phyloP scores from a whole-genome alignment of 768 basidiomycete species.

The Amanita rubescens region DNA sequence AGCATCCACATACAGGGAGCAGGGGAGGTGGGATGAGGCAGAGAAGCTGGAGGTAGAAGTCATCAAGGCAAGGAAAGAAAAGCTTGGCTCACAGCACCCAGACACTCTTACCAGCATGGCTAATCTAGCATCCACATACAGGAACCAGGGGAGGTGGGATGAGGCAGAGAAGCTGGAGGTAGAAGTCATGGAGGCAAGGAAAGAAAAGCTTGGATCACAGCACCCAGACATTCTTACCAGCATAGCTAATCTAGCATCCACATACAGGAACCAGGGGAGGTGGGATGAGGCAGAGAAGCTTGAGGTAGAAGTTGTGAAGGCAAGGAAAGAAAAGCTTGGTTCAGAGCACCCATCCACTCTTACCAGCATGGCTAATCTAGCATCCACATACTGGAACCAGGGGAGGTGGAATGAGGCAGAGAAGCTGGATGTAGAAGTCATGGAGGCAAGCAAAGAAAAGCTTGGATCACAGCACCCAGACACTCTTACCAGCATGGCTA shows the following conservation, averaged over 20 bases:
- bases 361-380: slow-evolving; percentile 9
- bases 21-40: not conserved
- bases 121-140: not conserved
- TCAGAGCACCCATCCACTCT: slow-evolving; percentile 10
- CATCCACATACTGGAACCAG: slow-evolving; percentile 4
- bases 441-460: not conserved
- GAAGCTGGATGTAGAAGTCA: not conserved
- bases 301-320: not conserved
- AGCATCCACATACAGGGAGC: not conserved
- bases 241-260: not conserved
- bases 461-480: not conserved
- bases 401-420: slow-evolving; percentile 4
- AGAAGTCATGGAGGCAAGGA: not conserved
- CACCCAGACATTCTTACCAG: not conserved
- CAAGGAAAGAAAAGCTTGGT: slow-evolving; percentile 4
- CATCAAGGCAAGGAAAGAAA: not conserved
- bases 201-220: not conserved
- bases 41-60: not conserved
- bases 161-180: not conserved
- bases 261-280: not conserved
- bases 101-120: not conserved
- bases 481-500: not conserved
- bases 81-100: not conserved
- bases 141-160: not conserved
- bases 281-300: not conserved